Percentiles rank a stretch among this genome's conserved stretches.
Conservation (phyloP, 345 rosid species). For the Aquilaria sinensis region DNA sequence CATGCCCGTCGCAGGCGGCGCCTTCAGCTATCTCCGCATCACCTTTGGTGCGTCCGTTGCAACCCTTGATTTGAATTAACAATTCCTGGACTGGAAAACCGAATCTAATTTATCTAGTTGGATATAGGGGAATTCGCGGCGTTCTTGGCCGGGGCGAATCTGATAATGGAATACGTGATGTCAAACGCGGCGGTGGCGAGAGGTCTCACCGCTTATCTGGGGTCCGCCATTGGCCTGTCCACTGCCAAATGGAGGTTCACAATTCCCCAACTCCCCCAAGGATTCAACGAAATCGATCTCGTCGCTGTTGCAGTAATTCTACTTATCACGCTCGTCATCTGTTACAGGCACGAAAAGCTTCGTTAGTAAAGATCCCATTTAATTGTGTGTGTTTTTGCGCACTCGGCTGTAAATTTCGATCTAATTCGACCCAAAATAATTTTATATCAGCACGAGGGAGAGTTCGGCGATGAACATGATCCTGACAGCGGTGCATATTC, state of each 20-base stretch:
- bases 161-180: slow-evolving; percentile 78
- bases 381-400: background rate
- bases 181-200: slow-evolving; percentile 94
- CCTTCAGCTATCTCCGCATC: slow-evolving; percentile 85
- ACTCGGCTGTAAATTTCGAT: background rate
- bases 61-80: background rate
- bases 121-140: slow-evolving; percentile 77
- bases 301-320: slow-evolving; percentile 54
- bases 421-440: background rate
- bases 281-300: slow-evolving; percentile 73
- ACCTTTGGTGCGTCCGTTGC: slow-evolving; percentile 53
- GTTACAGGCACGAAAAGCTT: slow-evolving; percentile 37
- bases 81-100: background rate
- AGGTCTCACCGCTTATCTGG: slow-evolving; percentile 67
- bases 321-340: slow-evolving; percentile 54
- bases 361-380: no score
- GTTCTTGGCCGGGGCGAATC: slow-evolving; percentile 82
- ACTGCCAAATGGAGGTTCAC: slow-evolving; percentile 58
- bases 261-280: slow-evolving; percentile 48
- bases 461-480: slow-evolving; percentile 79
- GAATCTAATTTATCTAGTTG: background rate
- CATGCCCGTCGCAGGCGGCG: slow-evolving; percentile 98
- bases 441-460: slow-evolving; percentile 47
- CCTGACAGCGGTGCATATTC: slow-evolving; percentile 63
- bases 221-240: slow-evolving; percentile 67